Conservation (phyloP, 495 filamentous ascomycete genomes). For the Annulohypoxylon stygium region DNA sequence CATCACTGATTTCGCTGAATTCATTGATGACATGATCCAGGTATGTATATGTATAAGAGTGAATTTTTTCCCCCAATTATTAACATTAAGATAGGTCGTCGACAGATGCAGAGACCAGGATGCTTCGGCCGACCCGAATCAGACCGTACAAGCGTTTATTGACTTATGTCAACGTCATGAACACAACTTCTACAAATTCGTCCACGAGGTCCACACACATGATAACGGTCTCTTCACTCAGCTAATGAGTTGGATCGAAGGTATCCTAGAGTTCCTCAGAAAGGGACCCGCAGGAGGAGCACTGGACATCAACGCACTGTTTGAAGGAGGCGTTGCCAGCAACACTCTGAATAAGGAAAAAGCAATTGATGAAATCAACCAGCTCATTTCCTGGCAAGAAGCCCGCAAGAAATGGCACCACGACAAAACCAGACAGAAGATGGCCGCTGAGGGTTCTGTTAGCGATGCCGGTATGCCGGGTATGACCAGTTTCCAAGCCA, state of each 20-base stretch:
- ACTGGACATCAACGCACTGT: conserved; percentile 93
- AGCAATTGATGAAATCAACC: conserved; percentile 84
- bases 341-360: conserved; percentile 75
- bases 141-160: conserved; percentile 98
- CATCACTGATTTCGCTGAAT: conserved; percentile 94
- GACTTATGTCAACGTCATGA: conserved; percentile 96
- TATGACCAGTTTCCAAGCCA: conserved; percentile 71
- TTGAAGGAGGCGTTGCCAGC: conserved; percentile 79
- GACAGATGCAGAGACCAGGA: conserved; percentile 92
- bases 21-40: conserved; percentile 90
- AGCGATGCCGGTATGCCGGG: conserved; percentile 59
- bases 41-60: conserved; percentile 47
- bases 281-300: conserved; percentile 82
- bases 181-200: conserved; percentile 97
- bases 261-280: conserved; percentile 93
- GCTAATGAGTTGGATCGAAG: conserved; percentile 96
- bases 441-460: conserved; percentile 83
- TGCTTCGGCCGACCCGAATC: conserved; percentile 93
- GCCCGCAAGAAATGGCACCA: conserved; percentile 96
- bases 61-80: neutral
- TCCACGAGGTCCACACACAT: conserved; percentile 98
- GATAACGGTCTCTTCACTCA: conserved; percentile 96
- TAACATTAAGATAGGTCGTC: conserved; percentile 68
- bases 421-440: conserved; percentile 97
- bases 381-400: conserved; percentile 91